These are phyloP conservation scores for Vaccinium corymbosum DNA, from an alignment of 148 eudicot genomes.

Conservation along the genomic window DNA sequence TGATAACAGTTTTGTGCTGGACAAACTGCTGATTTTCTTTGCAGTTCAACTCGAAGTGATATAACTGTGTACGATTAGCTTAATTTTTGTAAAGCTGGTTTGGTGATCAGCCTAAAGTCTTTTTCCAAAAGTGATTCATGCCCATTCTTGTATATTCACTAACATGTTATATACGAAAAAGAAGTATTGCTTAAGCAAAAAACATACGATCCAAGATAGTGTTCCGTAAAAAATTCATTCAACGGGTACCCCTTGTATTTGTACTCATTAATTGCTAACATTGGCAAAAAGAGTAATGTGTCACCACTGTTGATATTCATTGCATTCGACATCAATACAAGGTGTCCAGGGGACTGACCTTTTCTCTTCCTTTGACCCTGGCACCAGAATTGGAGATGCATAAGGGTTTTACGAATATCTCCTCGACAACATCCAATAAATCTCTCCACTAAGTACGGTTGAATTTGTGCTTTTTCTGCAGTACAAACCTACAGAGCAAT, in stretches of 20 bases:
- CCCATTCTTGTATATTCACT: neutral
- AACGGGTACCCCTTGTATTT: neutral
- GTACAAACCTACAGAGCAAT: slow-evolving; percentile 58
- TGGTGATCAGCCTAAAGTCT: neutral
- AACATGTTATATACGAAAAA: neutral
- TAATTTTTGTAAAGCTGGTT: neutral
- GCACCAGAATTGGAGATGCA: slow-evolving; percentile 91
- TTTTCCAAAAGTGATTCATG: neutral
- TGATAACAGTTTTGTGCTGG: neutral
- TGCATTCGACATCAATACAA: neutral
- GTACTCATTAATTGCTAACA: neutral
- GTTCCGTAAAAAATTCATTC: neutral
- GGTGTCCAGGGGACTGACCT: slow-evolving; percentile 42
- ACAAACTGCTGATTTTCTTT: neutral
- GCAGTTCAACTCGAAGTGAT: neutral
- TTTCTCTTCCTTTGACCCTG: slow-evolving; percentile 47
- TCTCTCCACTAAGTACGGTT: slow-evolving; percentile 55
- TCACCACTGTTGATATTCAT: neutral
- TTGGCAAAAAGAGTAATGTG: neutral
- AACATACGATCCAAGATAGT: neutral
- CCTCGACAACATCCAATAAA: slow-evolving; percentile 58
- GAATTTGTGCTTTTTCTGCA: slow-evolving; percentile 56
- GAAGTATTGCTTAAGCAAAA: neutral
- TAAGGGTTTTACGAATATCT: slow-evolving; percentile 80
- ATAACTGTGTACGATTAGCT: neutral